Percentiles rank a stretch among this genome's conserved stretches.
These are phyloP conservation scores for Huntiella moniliformis DNA, from an alignment of 2,329 filamentous ascomycete species.

Conservation along the genomic window DNA sequence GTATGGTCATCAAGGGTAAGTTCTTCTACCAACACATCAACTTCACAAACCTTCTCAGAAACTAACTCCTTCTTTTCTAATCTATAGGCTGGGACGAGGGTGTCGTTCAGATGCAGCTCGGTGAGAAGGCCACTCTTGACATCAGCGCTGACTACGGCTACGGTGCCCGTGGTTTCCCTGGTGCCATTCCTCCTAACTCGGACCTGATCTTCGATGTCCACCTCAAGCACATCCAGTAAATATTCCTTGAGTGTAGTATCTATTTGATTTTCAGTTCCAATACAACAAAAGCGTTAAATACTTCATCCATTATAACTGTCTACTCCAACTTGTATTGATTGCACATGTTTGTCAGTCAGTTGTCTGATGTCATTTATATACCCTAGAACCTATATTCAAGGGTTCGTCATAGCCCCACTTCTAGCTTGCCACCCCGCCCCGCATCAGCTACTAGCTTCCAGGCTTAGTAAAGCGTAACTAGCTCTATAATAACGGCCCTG, in stretches of 20 bases:
- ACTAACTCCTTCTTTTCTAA: not conserved
- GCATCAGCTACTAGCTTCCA: too few species aligned
- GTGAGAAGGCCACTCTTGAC: conserved; percentile 72
- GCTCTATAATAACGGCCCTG: too few species aligned
- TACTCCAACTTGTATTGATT: too few species aligned
- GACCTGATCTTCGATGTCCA: conserved; percentile 62
- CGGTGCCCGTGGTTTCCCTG: conserved; percentile 54
- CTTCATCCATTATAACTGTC: too few species aligned
- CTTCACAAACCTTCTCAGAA: not conserved
- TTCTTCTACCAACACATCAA: conserved; percentile 4
- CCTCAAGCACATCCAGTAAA: conserved; percentile 42
- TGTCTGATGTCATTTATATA: too few species aligned
- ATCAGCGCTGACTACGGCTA: conserved; percentile 58
- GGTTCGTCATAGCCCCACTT: too few species aligned
- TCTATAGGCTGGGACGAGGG: conserved; percentile 63
- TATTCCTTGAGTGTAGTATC: not conserved
- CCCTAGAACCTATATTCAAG: too few species aligned
- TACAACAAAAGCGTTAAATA: too few species aligned
- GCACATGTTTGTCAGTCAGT: too few species aligned
- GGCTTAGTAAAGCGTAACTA: too few species aligned
- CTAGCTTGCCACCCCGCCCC: too few species aligned
- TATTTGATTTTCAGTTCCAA: too few species aligned
- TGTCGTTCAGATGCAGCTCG: conserved; percentile 68
- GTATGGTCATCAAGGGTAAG: conserved; percentile 70
- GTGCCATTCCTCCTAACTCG: conserved; percentile 56